Conservation (phyloP, 2,329 filamentous ascomycete genomes). For the Xenoacremonium recifei region DNA sequence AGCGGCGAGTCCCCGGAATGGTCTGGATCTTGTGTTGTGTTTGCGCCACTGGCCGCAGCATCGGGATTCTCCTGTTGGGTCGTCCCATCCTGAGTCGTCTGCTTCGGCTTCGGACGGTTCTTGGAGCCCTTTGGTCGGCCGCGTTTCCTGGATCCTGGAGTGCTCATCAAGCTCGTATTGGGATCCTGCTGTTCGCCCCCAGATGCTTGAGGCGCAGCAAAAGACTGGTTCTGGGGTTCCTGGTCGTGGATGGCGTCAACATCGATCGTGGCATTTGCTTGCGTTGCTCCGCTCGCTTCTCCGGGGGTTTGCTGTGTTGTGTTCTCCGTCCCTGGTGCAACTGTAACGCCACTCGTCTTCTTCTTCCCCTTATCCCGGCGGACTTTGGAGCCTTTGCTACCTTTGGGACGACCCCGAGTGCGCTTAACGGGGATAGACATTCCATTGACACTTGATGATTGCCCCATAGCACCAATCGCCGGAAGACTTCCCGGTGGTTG, state of each 20-base stretch:
- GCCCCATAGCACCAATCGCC: conserved; percentile 2
- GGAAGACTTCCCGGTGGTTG: conserved; percentile 21
- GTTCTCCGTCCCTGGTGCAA: conserved; percentile 4
- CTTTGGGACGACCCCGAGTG: conserved; percentile 54
- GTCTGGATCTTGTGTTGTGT: no score
- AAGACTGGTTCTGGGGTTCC: conserved; percentile 6
- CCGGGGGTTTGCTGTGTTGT: conserved; percentile 1
- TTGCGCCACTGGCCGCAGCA: no score
- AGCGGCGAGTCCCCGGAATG: conserved; percentile 14
- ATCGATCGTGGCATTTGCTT: background rate
- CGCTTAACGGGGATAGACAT: conserved; percentile 34
- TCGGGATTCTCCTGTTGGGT: no score
- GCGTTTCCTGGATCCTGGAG: conserved; percentile 29
- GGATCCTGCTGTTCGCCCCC: conserved; percentile 11
- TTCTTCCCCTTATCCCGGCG: conserved; percentile 54
- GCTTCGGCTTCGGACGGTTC: conserved; percentile 35
- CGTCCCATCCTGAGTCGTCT: conserved; percentile 5
- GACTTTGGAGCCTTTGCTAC: conserved; percentile 41
- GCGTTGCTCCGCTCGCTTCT: background rate
- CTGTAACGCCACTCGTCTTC: conserved; percentile 14
- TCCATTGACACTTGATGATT: conserved; percentile 8
- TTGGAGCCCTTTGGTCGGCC: conserved; percentile 47
- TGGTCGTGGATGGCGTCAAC: no score
- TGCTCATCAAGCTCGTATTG: conserved; percentile 14
- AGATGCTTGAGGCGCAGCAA: conserved; percentile 7